These are phyloP conservation scores for Porpolomopsis calyptriformis DNA, from an alignment of 768 basidiomycete genomes.

Conservation along the genomic window DNA sequence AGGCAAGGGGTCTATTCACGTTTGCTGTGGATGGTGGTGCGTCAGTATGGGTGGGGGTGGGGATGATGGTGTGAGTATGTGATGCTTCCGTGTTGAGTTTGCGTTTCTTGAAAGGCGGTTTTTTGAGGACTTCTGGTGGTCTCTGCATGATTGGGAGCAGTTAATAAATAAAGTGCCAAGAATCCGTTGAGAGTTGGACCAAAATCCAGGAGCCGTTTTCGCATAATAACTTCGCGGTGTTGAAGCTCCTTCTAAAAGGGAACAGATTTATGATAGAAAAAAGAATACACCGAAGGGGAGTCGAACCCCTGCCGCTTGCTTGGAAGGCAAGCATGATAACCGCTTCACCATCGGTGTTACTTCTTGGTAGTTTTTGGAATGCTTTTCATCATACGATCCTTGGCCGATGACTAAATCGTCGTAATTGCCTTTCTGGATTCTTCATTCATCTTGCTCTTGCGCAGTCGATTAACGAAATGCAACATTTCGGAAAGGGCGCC, in stretches of 20 bases:
- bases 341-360: conserved; percentile 63
- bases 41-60: background rate
- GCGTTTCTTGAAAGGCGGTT: conserved; percentile 1
- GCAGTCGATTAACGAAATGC: conserved; percentile 30
- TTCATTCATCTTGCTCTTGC: no score
- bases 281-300: conserved; percentile 53
- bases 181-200: no score
- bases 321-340: conserved; percentile 93
- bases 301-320: conserved; percentile 71
- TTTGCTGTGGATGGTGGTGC: background rate
- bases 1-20: conserved; percentile 3
- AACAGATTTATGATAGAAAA: no score
- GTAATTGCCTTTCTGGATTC: no score
- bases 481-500: conserved; percentile 76
- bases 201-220: no score
- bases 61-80: background rate
- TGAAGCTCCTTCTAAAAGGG: no score
- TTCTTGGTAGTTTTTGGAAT: background rate
- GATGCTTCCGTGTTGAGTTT: background rate
- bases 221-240: no score
- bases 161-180: no score
- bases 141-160: no score
- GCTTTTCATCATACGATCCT: no score
- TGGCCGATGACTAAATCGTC: no score
- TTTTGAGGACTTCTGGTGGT: background rate